phyloP scores from a whole-genome alignment of 140 eudicot species.

The Anethum foeniculum region DNA sequence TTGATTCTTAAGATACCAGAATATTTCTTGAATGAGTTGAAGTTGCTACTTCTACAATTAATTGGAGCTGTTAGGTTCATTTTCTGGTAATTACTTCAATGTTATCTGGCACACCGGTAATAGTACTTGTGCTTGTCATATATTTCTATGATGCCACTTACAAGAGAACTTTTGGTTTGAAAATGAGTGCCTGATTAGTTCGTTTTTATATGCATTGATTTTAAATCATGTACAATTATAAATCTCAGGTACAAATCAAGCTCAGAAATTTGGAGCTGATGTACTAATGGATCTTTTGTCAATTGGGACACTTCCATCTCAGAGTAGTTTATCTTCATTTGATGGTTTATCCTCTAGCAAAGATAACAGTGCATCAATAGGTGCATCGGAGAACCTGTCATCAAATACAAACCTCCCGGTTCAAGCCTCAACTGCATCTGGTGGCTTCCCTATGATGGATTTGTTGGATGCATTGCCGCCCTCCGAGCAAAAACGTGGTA shows the following conservation, averaged over 20 bases:
- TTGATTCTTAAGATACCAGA: not conserved
- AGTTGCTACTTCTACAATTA: not conserved
- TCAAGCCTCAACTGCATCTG: constrained; percentile 37
- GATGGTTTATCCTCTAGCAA: constrained; percentile 48
- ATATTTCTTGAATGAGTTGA: not conserved
- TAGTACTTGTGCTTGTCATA: not conserved
- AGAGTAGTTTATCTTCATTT: constrained; percentile 40
- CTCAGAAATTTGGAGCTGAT: constrained; percentile 76
- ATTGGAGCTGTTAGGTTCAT: not conserved
- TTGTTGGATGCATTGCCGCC: constrained; percentile 73
- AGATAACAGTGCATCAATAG: constrained; percentile 39
- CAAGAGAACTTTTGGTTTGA: not conserved
- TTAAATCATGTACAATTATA: not conserved
- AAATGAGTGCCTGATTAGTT: not conserved
- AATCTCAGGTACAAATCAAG: constrained; percentile 53
- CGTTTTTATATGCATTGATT: not conserved
- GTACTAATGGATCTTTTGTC: constrained; percentile 84
- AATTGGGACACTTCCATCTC: constrained; percentile 59
- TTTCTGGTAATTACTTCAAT: not conserved
- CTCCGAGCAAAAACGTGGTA: constrained; percentile 50
- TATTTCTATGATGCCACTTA: not conserved
- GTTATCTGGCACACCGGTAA: not conserved
- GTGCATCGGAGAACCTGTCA: constrained; percentile 35
- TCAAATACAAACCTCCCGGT: constrained; percentile 35
- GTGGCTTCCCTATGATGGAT: constrained; percentile 37